Percentiles rank a stretch among this genome's conserved stretches.
phyloP scores from a whole-genome alignment of 2,329 filamentous ascomycete species.

The Beauveria sp. region DNA sequence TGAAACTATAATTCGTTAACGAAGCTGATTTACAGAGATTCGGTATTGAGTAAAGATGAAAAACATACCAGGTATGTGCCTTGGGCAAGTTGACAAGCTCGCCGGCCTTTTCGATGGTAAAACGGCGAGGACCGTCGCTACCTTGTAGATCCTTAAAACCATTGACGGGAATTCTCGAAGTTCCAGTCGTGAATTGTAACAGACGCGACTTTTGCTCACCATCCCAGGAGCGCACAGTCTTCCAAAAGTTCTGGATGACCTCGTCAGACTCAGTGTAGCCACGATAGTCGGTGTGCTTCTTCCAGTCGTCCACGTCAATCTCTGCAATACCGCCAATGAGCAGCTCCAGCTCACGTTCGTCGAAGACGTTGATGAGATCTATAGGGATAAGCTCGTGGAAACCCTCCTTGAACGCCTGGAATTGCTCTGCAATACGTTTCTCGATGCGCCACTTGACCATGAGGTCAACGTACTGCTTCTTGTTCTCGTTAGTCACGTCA shows the following conservation, averaged over 20 bases:
- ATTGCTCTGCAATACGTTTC: conserved; percentile 96
- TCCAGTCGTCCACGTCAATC: conserved; percentile 99
- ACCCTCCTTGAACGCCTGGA: conserved; percentile 93
- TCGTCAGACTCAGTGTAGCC: conserved; percentile 97
- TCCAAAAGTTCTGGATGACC: conserved; percentile 98
- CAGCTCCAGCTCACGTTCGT: conserved; percentile 92
- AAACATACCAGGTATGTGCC: conserved; percentile 87
- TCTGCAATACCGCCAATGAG: conserved; percentile 99
- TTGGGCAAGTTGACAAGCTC: conserved; percentile 88
- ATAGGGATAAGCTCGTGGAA: conserved; percentile 97
- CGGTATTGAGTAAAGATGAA: conserved; percentile 1
- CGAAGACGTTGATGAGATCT: conserved; percentile 96
- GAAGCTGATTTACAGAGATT: conserved; percentile 17
- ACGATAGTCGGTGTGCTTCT: conserved; percentile 99
- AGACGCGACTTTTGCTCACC: conserved; percentile 96
- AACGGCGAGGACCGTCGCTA: conserved; percentile 87
- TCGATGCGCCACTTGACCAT: conserved; percentile 99
- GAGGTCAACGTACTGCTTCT: conserved; percentile 95
- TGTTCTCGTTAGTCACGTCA: conserved; percentile 96
- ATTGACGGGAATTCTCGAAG: conserved; percentile 95
- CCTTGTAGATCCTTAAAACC: conserved; percentile 99
- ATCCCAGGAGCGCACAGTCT: conserved; percentile 93
- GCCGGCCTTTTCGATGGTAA: conserved; percentile 97
- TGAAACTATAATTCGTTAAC: conserved; percentile 59
- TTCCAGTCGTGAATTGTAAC: conserved; percentile 94